Conservation (phyloP, 2,329 filamentous ascomycete genomes). For the Fusarium tricinctum region DNA sequence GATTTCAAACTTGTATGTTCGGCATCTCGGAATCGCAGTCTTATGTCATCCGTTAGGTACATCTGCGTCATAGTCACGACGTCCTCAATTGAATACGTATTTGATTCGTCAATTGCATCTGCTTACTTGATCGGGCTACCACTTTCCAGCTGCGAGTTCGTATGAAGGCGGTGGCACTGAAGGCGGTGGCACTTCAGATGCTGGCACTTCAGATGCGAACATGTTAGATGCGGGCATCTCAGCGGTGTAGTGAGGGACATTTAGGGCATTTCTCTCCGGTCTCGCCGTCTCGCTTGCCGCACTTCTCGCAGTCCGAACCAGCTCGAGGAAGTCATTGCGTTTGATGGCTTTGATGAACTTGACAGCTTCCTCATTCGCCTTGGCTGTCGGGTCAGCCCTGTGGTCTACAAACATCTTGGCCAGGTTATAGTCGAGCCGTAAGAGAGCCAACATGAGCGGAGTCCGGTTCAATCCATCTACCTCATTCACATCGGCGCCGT, state of each 20-base stretch:
- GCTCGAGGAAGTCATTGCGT: background rate
- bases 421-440: constrained; percentile 16
- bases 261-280: accelerated
- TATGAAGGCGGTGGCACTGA: constrained; percentile 14
- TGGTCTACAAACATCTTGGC: constrained; percentile 7
- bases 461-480: constrained; percentile 23
- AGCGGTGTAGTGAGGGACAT: no score
- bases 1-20: background rate
- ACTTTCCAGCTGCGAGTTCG: constrained; percentile 12
- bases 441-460: background rate
- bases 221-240: background rate
- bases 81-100: no score
- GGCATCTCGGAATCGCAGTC: background rate
- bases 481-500: constrained; percentile 5
- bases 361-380: constrained; percentile 2
- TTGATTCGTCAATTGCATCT: background rate
- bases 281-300: background rate
- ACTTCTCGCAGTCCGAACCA: background rate
- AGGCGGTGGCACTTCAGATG: no score
- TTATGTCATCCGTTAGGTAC: background rate
- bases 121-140: background rate
- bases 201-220: no score
- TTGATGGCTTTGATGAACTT: constrained; percentile 17
- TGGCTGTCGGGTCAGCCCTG: background rate
- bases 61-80: background rate